Conservation (phyloP, 306 rosid genomes). For the Quercus engelmannii region DNA sequence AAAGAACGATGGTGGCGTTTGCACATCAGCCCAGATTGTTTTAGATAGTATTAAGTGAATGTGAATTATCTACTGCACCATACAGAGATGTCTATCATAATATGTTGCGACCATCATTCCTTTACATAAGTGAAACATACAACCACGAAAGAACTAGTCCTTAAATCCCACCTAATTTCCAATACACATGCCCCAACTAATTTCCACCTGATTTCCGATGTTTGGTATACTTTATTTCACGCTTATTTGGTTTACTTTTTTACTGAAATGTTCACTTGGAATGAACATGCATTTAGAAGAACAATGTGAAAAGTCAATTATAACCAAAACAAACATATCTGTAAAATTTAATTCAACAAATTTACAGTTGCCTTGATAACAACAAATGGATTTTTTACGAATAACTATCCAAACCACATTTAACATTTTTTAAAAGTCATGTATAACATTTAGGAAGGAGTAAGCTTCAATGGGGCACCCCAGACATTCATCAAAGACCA, state of each 20-base stretch:
- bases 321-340: not conserved
- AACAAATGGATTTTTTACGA: not conserved
- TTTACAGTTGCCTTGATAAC: not conserved
- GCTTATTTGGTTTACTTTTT: too few relatives aligned
- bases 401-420: not conserved
- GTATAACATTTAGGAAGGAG: not conserved
- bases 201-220: too few relatives aligned
- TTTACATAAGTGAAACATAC: not conserved
- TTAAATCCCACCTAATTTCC: not conserved
- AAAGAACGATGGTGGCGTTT: not conserved
- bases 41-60: not conserved
- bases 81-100: not conserved
- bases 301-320: not conserved
- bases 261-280: not conserved
- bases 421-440: not conserved
- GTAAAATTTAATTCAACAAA: not conserved
- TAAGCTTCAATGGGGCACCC: not conserved
- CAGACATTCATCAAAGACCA: not conserved
- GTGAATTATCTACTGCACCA: not conserved
- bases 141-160: not conserved
- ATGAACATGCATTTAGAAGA: not conserved
- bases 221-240: too few relatives aligned
- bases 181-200: too few relatives aligned
- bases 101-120: not conserved
- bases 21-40: not conserved